phyloP scores from a whole-genome alignment of 176 grass and related monocot genomes.

The Paspalum vaginatum region DNA sequence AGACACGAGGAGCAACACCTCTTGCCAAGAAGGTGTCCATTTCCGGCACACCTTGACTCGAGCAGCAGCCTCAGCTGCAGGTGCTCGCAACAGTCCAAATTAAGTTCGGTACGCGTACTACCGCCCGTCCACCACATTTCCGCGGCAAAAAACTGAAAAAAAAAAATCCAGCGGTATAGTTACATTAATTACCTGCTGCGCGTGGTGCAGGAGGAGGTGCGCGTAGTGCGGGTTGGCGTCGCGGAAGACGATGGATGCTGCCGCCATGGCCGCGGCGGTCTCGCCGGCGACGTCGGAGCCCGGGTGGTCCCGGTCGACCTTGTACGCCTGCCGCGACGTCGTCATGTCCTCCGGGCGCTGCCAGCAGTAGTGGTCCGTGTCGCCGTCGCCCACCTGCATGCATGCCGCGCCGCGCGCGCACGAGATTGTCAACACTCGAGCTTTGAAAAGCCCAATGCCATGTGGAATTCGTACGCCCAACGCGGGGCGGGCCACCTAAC shows the following conservation, averaged over 20 bases:
- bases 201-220: slow-evolving; percentile 76
- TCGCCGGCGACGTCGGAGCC: slow-evolving; percentile 90
- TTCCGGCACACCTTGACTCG: slow-evolving; percentile 31
- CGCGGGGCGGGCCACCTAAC: slow-evolving; percentile 43
- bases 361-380: slow-evolving; percentile 97
- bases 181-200: slow-evolving; percentile 47
- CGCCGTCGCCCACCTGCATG: slow-evolving; percentile 86
- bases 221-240: slow-evolving; percentile 78
- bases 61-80: neutral
- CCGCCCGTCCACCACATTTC: neutral
- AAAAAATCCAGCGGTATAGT: neutral
- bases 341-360: slow-evolving; percentile 98
- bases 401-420: too few relatives aligned
- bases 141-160: neutral
- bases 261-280: slow-evolving; percentile 77
- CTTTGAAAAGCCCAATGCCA: slow-evolving; percentile 15
- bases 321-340: slow-evolving; percentile 82
- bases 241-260: slow-evolving; percentile 70
- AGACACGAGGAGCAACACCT: slow-evolving; percentile 25
- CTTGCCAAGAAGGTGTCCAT: slow-evolving; percentile 3
- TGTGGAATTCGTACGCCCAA: slow-evolving; percentile 44
- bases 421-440: slow-evolving; percentile 10
- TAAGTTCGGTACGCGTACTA: slow-evolving; percentile 39
- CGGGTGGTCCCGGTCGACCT: slow-evolving; percentile 63
- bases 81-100: slow-evolving; percentile 42